These are phyloP conservation scores for Debaryomyces udenii DNA, from an alignment of 1,139 yeast genomes.

Conservation along the genomic window DNA sequence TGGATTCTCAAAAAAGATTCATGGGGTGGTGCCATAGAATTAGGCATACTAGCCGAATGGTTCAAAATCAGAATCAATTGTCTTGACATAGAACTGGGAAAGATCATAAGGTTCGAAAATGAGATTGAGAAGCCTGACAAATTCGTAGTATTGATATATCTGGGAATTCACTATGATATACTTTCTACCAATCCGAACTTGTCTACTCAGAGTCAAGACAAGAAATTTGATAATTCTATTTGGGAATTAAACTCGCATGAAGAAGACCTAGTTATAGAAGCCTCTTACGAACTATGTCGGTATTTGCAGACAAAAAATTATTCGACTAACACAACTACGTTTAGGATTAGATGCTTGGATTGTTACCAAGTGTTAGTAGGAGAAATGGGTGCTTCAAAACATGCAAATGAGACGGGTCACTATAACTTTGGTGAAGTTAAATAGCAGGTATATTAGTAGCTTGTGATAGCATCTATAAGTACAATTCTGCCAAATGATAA, in stretches of 20 bases:
- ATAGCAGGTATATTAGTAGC: slow-evolving; percentile 1
- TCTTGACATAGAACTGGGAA: slow-evolving; percentile 68
- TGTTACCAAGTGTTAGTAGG: slow-evolving; percentile 62
- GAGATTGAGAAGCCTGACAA: slow-evolving; percentile 37
- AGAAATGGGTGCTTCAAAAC: slow-evolving; percentile 67
- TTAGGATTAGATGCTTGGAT: slow-evolving; percentile 58
- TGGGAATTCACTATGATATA: slow-evolving; percentile 79
- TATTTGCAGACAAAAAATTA: slow-evolving; percentile 56
- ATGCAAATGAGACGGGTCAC: slow-evolving; percentile 69
- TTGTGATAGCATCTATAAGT: not conserved
- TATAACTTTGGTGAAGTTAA: slow-evolving; percentile 63
- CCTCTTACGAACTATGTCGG: slow-evolving; percentile 44
- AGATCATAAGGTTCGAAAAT: slow-evolving; percentile 55
- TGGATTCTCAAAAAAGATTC: slow-evolving; percentile 67
- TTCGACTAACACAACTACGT: slow-evolving; percentile 68
- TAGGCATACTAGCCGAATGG: slow-evolving; percentile 62
- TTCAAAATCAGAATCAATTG: slow-evolving; percentile 60
- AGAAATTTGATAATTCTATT: slow-evolving; percentile 39
- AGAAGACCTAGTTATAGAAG: slow-evolving; percentile 33
- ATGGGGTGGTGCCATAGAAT: slow-evolving; percentile 90
- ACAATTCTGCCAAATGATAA: not conserved
- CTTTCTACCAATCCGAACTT: slow-evolving; percentile 44
- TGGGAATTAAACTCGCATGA: slow-evolving; percentile 34
- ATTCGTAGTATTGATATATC: slow-evolving; percentile 61
- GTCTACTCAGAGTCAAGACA: slow-evolving; percentile 23